Evolutionary conservation across 2,329 filamentous ascomycete species (phyloP).

Genomic region (Plectosphaerella cucumerina): DNA sequence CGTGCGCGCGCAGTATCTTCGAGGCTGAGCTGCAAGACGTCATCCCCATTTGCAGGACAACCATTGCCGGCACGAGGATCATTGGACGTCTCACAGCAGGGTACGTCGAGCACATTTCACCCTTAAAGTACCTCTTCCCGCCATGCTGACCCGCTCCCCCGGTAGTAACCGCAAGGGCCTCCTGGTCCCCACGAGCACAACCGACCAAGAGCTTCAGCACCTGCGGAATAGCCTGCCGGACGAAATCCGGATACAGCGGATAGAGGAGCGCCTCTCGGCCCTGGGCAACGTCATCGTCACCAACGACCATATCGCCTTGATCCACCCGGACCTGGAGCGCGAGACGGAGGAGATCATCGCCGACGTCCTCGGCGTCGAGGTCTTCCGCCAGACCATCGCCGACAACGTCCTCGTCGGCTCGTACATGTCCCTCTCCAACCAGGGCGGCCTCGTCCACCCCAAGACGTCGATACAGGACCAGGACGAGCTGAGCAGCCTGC

Average conservation of each 20-base stretch:
- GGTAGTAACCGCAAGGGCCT: constrained; percentile 89
- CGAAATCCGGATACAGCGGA: constrained; percentile 87
- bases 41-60: constrained; percentile 93
- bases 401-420: constrained; percentile 95
- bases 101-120: constrained; percentile 42
- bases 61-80: constrained; percentile 94
- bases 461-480: constrained; percentile 97
- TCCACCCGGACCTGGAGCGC: constrained; percentile 93
- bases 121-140: not conserved
- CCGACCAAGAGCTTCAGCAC: constrained; percentile 97
- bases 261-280: constrained; percentile 94
- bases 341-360: constrained; percentile 99
- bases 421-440: constrained; percentile 95
- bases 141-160: constrained; percentile 9
- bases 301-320: constrained; percentile 94
- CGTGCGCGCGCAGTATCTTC: constrained; percentile 63
- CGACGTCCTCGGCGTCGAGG: constrained; percentile 84
- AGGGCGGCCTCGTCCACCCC: constrained; percentile 93
- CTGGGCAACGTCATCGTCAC: constrained; percentile 95
- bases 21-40: constrained; percentile 97
- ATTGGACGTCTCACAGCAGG: constrained; percentile 92
- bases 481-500: constrained; percentile 88
- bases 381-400: constrained; percentile 90
- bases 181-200: constrained; percentile 91
- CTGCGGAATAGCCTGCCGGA: constrained; percentile 93